phyloP scores from a whole-genome alignment of 495 filamentous ascomycete genomes.

The Lindgomyces ingoldianus region DNA sequence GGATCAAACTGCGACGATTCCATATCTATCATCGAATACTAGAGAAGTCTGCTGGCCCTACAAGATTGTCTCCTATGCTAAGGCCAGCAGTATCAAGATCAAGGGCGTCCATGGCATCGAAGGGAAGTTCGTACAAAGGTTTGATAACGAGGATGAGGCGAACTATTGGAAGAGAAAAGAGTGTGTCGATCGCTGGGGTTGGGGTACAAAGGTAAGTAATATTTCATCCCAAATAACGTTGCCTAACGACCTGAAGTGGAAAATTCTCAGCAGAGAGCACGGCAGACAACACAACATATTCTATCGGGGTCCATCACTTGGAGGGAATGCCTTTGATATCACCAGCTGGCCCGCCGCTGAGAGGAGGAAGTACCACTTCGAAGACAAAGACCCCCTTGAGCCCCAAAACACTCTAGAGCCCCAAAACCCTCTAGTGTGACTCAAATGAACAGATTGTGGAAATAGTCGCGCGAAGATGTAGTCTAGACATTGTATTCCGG shows the following conservation, averaged over 20 bases:
- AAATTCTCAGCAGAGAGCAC: background rate
- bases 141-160: background rate
- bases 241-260: background rate
- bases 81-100: slow-evolving; percentile 5
- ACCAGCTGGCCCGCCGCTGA: background rate
- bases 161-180: slow-evolving; percentile 12
- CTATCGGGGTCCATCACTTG: background rate
- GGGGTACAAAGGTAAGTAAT: slow-evolving; percentile 5
- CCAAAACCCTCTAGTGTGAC: background rate
- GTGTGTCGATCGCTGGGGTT: slow-evolving; percentile 6
- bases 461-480: background rate
- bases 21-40: background rate
- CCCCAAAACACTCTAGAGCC: no score
- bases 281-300: background rate
- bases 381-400: slow-evolving; percentile 21
- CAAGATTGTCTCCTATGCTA: slow-evolving; percentile 12
- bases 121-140: background rate
- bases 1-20: background rate
- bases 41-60: slow-evolving; percentile 8
- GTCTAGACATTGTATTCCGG: background rate
- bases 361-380: slow-evolving; percentile 9
- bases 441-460: background rate
- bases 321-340: slow-evolving; percentile 15
- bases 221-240: background rate
- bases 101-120: slow-evolving; percentile 9